Conservation (phyloP, 2,329 filamentous ascomycete species). For the Clonostachys solani region DNA sequence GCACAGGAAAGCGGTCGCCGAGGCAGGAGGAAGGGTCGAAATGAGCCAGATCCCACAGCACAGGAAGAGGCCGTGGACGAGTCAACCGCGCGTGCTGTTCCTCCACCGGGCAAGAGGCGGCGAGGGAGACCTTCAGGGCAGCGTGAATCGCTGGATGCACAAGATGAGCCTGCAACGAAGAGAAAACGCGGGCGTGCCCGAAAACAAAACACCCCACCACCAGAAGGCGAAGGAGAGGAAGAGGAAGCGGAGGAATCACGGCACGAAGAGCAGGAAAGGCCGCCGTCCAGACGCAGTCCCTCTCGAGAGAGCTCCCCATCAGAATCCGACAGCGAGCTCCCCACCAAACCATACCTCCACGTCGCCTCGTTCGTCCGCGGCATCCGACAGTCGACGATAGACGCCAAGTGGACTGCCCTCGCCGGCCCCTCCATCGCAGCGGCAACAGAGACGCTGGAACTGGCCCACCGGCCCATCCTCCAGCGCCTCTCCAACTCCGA, state of each 20-base stretch:
- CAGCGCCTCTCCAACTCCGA: conserved; percentile 46
- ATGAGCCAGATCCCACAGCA: no score
- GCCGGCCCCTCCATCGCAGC: conserved; percentile 48
- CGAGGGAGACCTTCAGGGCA: no score
- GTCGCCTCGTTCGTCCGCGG: conserved; percentile 44
- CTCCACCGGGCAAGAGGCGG: no score
- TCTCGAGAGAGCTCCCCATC: conserved; percentile 9
- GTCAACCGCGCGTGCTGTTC: no score
- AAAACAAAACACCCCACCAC: neutral
- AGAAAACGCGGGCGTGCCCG: neutral
- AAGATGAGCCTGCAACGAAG: neutral
- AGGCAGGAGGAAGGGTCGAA: no score
- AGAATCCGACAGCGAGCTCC: conserved; percentile 4
- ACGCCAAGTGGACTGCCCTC: conserved; percentile 63
- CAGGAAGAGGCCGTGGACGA: no score
- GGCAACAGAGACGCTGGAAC: conserved; percentile 50
- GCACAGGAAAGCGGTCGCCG: no score
- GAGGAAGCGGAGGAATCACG: conserved; percentile 4
- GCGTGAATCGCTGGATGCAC: neutral
- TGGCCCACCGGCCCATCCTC: conserved; percentile 59
- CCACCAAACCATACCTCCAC: conserved; percentile 38
- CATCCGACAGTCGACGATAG: conserved; percentile 60
- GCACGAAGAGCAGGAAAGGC: conserved; percentile 7
- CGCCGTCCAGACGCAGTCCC: neutral
- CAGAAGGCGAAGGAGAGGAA: neutral